Evolutionary conservation across 768 basidiomycete species (phyloP).

Genomic region (Amyloporia xantha): DNA sequence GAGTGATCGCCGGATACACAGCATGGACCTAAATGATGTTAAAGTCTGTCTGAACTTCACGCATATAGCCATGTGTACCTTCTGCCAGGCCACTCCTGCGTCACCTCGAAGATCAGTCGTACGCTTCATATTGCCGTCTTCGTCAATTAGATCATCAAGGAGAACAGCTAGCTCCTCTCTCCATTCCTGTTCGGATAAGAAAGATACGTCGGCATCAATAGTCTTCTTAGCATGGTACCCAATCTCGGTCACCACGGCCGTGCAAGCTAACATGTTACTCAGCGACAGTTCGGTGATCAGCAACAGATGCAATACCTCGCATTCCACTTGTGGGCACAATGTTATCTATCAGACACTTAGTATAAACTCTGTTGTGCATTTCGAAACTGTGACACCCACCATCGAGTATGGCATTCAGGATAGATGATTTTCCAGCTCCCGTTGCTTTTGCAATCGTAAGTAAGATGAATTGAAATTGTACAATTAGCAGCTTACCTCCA

Average conservation of each 20-base stretch:
- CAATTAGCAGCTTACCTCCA: conserved; percentile 44
- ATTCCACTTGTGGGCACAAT: conserved; percentile 63
- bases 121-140: conserved; percentile 47
- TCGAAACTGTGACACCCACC: conserved; percentile 29
- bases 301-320: conserved; percentile 35
- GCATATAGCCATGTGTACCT: conserved; percentile 27
- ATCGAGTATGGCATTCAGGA: conserved; percentile 55
- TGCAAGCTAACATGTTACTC: conserved; percentile 41
- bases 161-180: conserved; percentile 48
- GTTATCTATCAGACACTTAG: conserved; percentile 34
- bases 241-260: conserved; percentile 59
- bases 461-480: neutral
- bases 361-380: too few species aligned
- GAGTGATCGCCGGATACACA: conserved; percentile 46
- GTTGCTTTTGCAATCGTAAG: conserved; percentile 33
- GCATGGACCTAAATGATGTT: conserved; percentile 42
- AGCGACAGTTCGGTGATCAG: neutral
- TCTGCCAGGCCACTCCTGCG: conserved; percentile 56
- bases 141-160: conserved; percentile 51
- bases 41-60: neutral
- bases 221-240: conserved; percentile 46
- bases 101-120: conserved; percentile 50
- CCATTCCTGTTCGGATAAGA: conserved; percentile 53
- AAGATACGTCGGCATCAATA: conserved; percentile 55
- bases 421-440: conserved; percentile 56